Base-by-base conservation (phyloP, 169 alveolate genomes). In the Neospora caninum region DNA sequence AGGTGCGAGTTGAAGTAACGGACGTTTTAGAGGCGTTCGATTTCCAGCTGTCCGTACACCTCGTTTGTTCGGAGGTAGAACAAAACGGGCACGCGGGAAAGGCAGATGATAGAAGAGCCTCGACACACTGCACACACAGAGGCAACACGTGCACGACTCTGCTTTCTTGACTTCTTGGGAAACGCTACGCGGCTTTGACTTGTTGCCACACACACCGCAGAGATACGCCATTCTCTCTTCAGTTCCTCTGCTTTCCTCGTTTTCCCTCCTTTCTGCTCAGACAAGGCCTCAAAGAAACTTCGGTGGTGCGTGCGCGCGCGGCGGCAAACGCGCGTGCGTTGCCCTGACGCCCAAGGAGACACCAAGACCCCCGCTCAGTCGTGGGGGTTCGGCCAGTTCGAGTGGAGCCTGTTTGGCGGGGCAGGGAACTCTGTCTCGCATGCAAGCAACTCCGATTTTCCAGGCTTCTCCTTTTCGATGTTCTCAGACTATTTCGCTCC, bases 401-500 rank as follows among this genome's bases (percentile, higher is more conserved):
- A 78, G 43, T 78, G 86, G 86, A 43, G 86, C 41, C 18, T n/a
- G 43, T 16, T 10, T 16, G 86, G 86, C 86, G 86, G 9, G 45
- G 45, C 2, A 20, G 86, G 43, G 45, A n/a, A 4, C 58, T 49
- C 58, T 49, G 58, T 4, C 22, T 4, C 13, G 45, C 29, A 25
- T n/a, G 86, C 86, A 20, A 43, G 45, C 45, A 78, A 20, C 42
- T n/a, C 45, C 86, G 39, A 13, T 4, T 78, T 69, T 20, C 42
- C 2, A 29, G 34, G 34, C 82, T 78, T 78, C 42, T 78, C 86
- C 45, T 78, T 78, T 9, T 78, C 86, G 39, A 38, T 78, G 4
- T 78, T 78, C 86, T 36, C 86, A 2, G 86, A 78, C n/a, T 78
- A 78, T 25, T 78, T 78, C 20, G 86, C 86, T 18, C 39, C 86